phyloP scores from a whole-genome alignment of 2,329 filamentous ascomycete species.

The Sporothrix euskadiensis region DNA sequence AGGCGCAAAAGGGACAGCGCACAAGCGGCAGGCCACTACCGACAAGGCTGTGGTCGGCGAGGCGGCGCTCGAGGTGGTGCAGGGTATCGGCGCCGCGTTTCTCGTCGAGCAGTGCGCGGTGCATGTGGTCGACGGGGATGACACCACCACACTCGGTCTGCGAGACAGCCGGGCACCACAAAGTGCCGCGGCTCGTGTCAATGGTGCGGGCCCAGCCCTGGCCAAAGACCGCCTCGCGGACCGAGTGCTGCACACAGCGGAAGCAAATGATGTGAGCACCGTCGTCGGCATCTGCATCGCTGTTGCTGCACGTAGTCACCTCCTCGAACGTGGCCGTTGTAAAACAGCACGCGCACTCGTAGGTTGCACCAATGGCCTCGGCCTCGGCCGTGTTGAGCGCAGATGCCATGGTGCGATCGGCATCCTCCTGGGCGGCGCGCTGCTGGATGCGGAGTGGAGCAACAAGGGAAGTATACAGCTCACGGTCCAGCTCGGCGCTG shows the following conservation, averaged over 20 bases:
- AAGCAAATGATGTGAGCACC: constrained; percentile 73
- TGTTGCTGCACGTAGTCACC: constrained; percentile 66
- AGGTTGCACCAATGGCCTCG: constrained; percentile 55
- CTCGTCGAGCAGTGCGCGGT: constrained; percentile 69
- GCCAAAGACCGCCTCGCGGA: constrained; percentile 87
- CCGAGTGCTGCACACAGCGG: constrained; percentile 76
- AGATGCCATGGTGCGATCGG: constrained; percentile 55
- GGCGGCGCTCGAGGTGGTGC: constrained; percentile 73
- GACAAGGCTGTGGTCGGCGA: constrained; percentile 73
- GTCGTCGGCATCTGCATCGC: background rate
- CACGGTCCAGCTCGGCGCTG: constrained; percentile 62
- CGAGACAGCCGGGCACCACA: constrained; percentile 78
- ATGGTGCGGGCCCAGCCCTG: constrained; percentile 88
- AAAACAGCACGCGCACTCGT: constrained; percentile 81
- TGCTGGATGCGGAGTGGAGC: constrained; percentile 52
- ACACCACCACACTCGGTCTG: constrained; percentile 70
- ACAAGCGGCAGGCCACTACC: constrained; percentile 74
- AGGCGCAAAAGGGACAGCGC: constrained; percentile 86
- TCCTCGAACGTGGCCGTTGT: constrained; percentile 70
- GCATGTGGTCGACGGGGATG: constrained; percentile 68
- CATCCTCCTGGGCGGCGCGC: constrained; percentile 48
- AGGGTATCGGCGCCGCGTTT: constrained; percentile 71
- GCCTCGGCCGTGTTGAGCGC: constrained; percentile 61
- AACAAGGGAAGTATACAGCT: constrained; percentile 61
- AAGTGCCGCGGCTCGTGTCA: constrained; percentile 67